Base-by-base conservation (phyloP, 1,139 yeast genomes). In the Magnusiomyces ingens region DNA sequence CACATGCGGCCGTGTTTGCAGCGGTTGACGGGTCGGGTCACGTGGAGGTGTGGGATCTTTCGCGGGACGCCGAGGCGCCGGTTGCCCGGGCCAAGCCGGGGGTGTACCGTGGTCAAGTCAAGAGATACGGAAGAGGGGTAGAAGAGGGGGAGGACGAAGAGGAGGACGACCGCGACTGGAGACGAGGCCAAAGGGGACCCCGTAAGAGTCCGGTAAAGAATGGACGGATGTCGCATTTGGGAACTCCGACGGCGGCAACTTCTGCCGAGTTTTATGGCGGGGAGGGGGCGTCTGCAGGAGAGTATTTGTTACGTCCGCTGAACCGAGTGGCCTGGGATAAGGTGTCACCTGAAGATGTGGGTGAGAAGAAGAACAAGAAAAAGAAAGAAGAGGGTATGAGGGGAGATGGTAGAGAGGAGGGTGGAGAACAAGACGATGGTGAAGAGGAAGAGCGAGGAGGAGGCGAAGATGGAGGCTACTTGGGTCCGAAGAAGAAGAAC, bases 31-130 rank as follows among this genome's bases (percentile, higher is more conserved):
- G 77, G 1, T 67, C 72, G 1, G 73, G 81, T 0, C 60, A 68
- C 13, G 61, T 82, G n/a, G 79, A 80, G 54, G 66, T 80, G 21
- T 82, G 85, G 85, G 81, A 82, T 61, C 64, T 83, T 42, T 62
- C 66, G 6, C 62, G 59, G 13, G 73, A 69, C 55, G 51, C 72
- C 2, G 75, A 76, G 54, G 65, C 67, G 11, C 79, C 84, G 1
- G 55, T 76, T 1, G 59, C 67, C 10, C 60, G 70, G 1, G 59
- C 60, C 13, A 56, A 58, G 52, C 69, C 67, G 0, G 48, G 52
- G 32, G 37, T 51, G 13, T 45, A 47, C 3, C 29, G 48, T 19
- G 26, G 38, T 32, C 45, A 22, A 5, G 29, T 35, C 15, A 46
- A 10, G 32, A 13, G 13, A n/a, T n/a, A 17, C 15, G 4, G n/a